phyloP scores from a whole-genome alignment of 345 rosid genomes.

The Eucalyptus curtisii region DNA sequence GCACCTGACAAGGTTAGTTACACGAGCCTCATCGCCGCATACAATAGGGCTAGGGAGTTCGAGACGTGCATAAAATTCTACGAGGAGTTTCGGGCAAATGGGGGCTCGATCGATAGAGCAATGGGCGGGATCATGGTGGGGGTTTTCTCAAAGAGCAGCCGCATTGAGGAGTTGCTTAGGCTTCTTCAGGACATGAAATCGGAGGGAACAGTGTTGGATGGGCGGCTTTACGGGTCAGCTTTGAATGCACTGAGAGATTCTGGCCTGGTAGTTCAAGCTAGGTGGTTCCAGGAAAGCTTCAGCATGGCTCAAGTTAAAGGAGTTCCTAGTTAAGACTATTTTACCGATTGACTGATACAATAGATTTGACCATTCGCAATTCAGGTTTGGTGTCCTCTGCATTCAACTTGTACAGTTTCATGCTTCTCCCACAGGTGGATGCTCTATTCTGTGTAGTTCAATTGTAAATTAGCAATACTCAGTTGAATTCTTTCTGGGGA shows the following conservation, averaged over 20 bases:
- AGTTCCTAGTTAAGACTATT: background rate
- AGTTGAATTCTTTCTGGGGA: background rate
- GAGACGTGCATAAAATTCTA: slow-evolving; percentile 47
- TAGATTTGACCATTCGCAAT: background rate
- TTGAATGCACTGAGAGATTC: slow-evolving; percentile 70
- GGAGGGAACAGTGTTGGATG: slow-evolving; percentile 48
- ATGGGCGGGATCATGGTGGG: slow-evolving; percentile 87
- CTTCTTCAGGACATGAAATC: slow-evolving; percentile 57
- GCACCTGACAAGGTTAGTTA: slow-evolving; percentile 74
- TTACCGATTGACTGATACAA: background rate
- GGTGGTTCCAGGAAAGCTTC: slow-evolving; percentile 60
- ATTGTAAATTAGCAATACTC: background rate
- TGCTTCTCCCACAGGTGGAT: background rate
- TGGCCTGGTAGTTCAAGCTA: slow-evolving; percentile 43
- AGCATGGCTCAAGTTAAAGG: background rate
- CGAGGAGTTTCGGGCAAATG: slow-evolving; percentile 40
- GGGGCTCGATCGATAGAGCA: slow-evolving; percentile 52
- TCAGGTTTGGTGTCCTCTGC: background rate
- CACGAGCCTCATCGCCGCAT: slow-evolving; percentile 60
- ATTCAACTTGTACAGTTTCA: background rate
- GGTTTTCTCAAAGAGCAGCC: slow-evolving; percentile 62
- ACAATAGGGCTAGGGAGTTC: slow-evolving; percentile 48
- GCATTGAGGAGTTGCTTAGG: slow-evolving; percentile 56
- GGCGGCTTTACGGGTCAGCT: slow-evolving; percentile 55
- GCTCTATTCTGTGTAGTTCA: background rate